phyloP scores from a whole-genome alignment of 1,284 basidiomycete species.

The Rhodotorula sp. region DNA sequence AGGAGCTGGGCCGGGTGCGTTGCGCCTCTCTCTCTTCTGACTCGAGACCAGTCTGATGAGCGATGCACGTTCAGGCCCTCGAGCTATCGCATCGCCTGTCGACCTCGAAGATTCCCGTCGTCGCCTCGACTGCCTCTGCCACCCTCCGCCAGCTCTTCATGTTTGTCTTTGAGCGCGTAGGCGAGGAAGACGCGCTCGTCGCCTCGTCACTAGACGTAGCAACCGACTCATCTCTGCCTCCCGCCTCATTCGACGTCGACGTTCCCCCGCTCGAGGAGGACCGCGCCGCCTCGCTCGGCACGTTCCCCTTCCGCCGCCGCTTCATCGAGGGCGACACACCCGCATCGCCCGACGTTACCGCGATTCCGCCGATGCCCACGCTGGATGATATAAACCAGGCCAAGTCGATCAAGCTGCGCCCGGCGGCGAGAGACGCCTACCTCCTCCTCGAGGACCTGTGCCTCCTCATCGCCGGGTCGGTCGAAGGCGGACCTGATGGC shows the following conservation, averaged over 20 bases:
- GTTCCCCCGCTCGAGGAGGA: slow-evolving; percentile 36
- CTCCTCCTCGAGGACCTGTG: slow-evolving; percentile 87
- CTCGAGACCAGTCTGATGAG: too few relatives aligned
- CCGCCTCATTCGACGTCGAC: slow-evolving; percentile 35
- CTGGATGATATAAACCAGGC: slow-evolving; percentile 48
- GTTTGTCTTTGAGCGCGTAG: slow-evolving; percentile 95
- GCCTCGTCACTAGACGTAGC: neutral
- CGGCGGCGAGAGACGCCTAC: slow-evolving; percentile 82
- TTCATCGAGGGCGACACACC: slow-evolving; percentile 7
- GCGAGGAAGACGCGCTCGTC: slow-evolving; percentile 58
- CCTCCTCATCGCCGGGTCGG: slow-evolving; percentile 64
- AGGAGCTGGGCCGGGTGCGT: slow-evolving; percentile 74
- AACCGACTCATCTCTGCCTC: slow-evolving; percentile 19
- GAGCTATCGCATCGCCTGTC: slow-evolving; percentile 91
- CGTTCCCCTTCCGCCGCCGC: neutral
- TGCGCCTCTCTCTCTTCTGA: too few relatives aligned
- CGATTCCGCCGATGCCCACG: neutral
- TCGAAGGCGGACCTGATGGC: slow-evolving; percentile 45
- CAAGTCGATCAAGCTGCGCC: slow-evolving; percentile 63
- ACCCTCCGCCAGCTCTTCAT: slow-evolving; percentile 95
- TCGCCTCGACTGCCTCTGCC: slow-evolving; percentile 94
- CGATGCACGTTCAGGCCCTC: too few relatives aligned
- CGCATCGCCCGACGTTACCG: neutral
- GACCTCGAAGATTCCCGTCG: slow-evolving; percentile 91
- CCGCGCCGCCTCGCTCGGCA: slow-evolving; percentile 7